These are phyloP conservation scores for Ormosia semicastrata DNA, from an alignment of 306 rosid genomes.

Conservation along the genomic window DNA sequence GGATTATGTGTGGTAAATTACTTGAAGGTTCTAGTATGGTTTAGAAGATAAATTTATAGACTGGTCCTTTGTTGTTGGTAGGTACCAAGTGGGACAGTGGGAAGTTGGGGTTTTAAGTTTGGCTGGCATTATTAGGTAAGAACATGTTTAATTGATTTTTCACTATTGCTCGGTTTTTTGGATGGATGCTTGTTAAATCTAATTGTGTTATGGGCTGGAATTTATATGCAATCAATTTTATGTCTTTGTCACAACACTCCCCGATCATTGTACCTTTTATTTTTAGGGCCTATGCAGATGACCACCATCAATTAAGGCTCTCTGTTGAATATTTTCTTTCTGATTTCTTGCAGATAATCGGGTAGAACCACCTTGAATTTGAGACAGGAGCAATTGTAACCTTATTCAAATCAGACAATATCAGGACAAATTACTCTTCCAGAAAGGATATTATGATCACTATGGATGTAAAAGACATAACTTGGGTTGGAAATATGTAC, in stretches of 20 bases:
- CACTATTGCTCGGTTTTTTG: neutral
- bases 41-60: constrained; percentile 10
- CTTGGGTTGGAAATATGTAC: constrained; percentile 83
- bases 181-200: neutral
- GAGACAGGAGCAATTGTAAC: constrained; percentile 9
- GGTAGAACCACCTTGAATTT: constrained; percentile 15
- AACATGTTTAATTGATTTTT: neutral
- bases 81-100: constrained; percentile 19
- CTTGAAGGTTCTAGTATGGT: constrained; percentile 29
- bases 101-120: constrained; percentile 28
- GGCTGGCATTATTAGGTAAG: constrained; percentile 14
- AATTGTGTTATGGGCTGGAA: constrained; percentile 11
- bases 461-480: constrained; percentile 77
- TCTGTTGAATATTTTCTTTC: neutral
- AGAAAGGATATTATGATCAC: constrained; percentile 32
- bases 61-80: neutral
- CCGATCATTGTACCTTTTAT: neutral
- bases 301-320: neutral
- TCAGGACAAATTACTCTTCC: constrained; percentile 16
- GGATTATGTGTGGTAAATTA: constrained; percentile 19
- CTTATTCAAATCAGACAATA: neutral
- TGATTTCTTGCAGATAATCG: constrained; percentile 37
- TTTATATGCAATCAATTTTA: neutral
- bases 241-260: neutral
- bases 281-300: neutral